Percentiles rank a stretch among this genome's conserved stretches.
Conservation (phyloP, 2,329 filamentous ascomycete species). For the Beauveria brongniartii region DNA sequence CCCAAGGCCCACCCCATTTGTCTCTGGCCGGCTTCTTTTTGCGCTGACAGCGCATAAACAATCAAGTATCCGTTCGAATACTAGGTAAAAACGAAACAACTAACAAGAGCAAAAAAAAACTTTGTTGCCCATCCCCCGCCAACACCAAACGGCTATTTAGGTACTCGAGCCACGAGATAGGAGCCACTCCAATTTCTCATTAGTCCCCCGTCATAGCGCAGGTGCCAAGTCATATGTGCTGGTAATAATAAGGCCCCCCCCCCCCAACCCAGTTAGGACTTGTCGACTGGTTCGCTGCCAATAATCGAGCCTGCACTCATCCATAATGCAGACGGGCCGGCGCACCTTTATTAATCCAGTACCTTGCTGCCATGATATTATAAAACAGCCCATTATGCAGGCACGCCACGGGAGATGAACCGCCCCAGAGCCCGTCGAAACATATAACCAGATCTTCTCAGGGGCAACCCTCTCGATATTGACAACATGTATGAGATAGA, state of each 20-base stretch:
- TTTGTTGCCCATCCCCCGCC: background rate
- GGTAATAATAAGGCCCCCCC: no score
- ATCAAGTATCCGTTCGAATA: background rate
- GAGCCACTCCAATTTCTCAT: background rate
- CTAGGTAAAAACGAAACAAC: background rate
- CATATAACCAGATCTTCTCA: background rate
- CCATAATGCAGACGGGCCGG: no score
- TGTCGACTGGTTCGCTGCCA: no score
- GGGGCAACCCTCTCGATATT: background rate
- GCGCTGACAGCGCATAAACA: background rate
- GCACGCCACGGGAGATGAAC: background rate
- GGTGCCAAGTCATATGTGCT: background rate
- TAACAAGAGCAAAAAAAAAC: background rate
- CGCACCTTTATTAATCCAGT: no score
- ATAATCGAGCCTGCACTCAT: no score
- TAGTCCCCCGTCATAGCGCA: background rate
- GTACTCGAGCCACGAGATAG: background rate
- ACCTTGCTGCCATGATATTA: background rate
- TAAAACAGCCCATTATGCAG: background rate
- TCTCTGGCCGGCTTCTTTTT: background rate
- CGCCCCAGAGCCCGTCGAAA: background rate
- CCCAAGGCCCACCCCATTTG: background rate
- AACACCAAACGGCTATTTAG: background rate
- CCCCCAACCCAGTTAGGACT: no score
- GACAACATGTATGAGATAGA: background rate